Percentiles rank a stretch among this genome's conserved stretches.
These are phyloP conservation scores for Carex kokanica DNA, from an alignment of 176 grass and related monocot species.

Conservation along the genomic window DNA sequence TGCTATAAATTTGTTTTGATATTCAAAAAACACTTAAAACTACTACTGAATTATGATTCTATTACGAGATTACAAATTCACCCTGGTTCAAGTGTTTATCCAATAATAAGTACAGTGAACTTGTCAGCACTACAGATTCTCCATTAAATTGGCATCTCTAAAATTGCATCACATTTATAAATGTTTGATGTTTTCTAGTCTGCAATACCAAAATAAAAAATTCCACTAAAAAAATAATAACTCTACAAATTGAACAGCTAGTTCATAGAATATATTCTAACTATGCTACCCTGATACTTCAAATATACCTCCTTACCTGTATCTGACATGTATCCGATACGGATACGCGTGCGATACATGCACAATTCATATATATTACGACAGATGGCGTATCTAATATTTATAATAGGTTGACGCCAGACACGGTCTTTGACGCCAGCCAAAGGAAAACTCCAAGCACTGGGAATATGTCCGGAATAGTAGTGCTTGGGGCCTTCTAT, in stretches of 20 bases:
- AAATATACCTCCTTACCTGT: too few relatives aligned
- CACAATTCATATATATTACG: too few relatives aligned
- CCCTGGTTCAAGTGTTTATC: background rate
- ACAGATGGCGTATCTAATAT: too few relatives aligned
- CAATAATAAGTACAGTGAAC: background rate
- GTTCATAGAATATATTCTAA: constrained; percentile 17
- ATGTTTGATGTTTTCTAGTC: background rate
- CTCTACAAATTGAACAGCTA: background rate
- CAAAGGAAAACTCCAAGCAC: too few relatives aligned
- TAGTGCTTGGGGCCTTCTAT: too few relatives aligned
- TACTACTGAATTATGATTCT: background rate
- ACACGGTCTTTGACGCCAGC: too few relatives aligned
- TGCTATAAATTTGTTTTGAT: background rate
- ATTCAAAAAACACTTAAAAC: background rate
- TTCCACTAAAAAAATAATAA: background rate
- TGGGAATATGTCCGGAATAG: too few relatives aligned
- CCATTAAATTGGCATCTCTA: background rate
- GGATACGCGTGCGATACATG: too few relatives aligned
- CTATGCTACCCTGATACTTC: background rate
- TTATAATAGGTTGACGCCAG: too few relatives aligned
- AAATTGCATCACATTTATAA: background rate
- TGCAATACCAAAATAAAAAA: background rate
- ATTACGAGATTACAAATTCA: background rate
- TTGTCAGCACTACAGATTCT: background rate
- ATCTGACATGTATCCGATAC: too few relatives aligned